phyloP scores from a whole-genome alignment of 805 yeast genomes.

The Myxozyma mucilagina region DNA sequence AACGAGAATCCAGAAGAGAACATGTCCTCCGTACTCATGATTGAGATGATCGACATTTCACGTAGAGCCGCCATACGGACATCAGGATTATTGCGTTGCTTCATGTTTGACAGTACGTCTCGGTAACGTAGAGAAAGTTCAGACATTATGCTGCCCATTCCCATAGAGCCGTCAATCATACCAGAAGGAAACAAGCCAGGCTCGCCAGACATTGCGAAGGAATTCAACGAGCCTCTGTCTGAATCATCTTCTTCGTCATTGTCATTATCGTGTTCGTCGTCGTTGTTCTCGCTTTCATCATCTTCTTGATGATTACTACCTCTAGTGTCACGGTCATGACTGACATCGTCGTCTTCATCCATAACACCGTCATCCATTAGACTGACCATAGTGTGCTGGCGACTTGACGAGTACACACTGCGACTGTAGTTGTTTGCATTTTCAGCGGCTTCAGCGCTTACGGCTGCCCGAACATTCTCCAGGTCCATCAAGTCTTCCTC shows the following conservation, averaged over 20 bases:
- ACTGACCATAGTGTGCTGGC: constrained; percentile 3
- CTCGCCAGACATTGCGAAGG: constrained; percentile 3
- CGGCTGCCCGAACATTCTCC: constrained; percentile 19
- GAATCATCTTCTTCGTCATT: constrained; percentile 26
- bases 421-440: background rate
- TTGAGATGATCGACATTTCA: constrained; percentile 40
- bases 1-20: constrained; percentile 52
- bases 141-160: constrained; percentile 30
- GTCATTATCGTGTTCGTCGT: constrained; percentile 29
- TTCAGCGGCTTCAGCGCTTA: constrained; percentile 12
- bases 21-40: constrained; percentile 39
- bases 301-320: constrained; percentile 36
- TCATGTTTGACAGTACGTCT: constrained; percentile 32
- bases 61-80: constrained; percentile 38
- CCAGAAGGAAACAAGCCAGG: constrained; percentile 22
- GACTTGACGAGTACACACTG: background rate
- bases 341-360: constrained; percentile 16
- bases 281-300: constrained; percentile 36
- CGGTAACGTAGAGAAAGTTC: constrained; percentile 36
- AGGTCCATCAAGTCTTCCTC: constrained; percentile 25
- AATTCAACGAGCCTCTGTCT: constrained; percentile 2
- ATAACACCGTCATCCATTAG: constrained; percentile 26
- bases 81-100: constrained; percentile 37
- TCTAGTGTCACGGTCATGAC: constrained; percentile 15
- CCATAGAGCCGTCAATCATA: constrained; percentile 29